phyloP scores from a whole-genome alignment of 169 alveolate genomes.

The Amoebophrya sp. region DNA sequence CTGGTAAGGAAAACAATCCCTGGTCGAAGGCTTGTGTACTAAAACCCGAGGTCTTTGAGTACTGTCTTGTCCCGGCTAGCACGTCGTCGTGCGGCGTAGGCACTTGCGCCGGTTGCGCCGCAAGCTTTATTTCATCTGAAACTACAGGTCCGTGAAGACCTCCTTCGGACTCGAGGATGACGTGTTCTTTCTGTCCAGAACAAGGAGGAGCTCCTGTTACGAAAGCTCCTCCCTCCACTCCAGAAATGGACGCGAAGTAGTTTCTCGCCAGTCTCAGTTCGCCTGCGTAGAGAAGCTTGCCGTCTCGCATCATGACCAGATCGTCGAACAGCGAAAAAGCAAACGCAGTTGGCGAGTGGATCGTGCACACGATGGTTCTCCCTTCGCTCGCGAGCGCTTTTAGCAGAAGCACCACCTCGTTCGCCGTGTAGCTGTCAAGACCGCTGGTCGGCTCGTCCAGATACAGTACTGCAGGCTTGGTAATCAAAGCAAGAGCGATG shows the following conservation, averaged over 20 bases:
- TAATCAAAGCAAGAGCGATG: conserved; percentile 73
- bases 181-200: too few relatives aligned
- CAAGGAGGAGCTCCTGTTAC: too few relatives aligned
- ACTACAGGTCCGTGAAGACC: too few relatives aligned
- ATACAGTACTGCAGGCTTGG: conserved; percentile 67
- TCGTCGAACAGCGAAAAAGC: conserved; percentile 58
- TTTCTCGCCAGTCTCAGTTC: neutral
- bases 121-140: too few relatives aligned
- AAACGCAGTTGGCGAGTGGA: conserved; percentile 67
- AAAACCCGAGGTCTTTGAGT: too few relatives aligned
- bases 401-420: conserved; percentile 58
- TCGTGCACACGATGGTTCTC: conserved; percentile 43
- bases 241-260: too few relatives aligned
- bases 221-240: too few relatives aligned
- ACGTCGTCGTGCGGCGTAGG: too few relatives aligned
- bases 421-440: conserved; percentile 73
- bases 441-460: conserved; percentile 86
- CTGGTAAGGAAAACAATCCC: neutral
- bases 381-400: conserved; percentile 52
- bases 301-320: neutral
- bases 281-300: neutral
- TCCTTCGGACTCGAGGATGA: too few relatives aligned
- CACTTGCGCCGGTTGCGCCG: too few relatives aligned
- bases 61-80: too few relatives aligned
- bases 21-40: too few relatives aligned